Evolutionary conservation across 2,329 filamentous ascomycete species (phyloP).

Genomic region (Emmonsiellopsis sp.): DNA sequence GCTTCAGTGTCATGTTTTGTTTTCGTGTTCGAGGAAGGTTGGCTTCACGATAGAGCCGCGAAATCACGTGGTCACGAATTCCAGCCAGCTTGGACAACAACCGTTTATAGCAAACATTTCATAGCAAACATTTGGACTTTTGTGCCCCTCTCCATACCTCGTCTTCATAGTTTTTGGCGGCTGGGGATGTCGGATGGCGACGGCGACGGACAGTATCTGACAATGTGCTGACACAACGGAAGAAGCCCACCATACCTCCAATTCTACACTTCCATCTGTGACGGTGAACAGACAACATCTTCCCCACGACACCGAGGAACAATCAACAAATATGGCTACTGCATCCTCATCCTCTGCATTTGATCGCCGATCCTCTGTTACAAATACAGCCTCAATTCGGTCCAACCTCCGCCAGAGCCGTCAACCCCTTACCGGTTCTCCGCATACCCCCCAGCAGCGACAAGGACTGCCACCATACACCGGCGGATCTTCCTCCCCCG

Average conservation of each 20-base stretch:
- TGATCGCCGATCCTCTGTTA: slow-evolving; percentile 19
- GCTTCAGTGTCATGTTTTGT: background rate
- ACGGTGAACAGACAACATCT: background rate
- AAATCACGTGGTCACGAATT: background rate
- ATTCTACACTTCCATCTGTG: background rate
- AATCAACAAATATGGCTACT: slow-evolving; percentile 11
- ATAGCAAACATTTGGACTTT: background rate
- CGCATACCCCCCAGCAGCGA: slow-evolving; percentile 51
- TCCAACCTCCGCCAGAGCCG: slow-evolving; percentile 17
- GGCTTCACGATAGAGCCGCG: background rate
- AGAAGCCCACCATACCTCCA: background rate
- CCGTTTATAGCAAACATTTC: background rate
- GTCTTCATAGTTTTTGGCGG: background rate
- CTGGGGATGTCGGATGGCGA: background rate
- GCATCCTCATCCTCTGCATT: slow-evolving; percentile 16
- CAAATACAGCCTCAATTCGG: slow-evolving; percentile 9
- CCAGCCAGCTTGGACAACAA: background rate
- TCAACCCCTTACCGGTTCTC: slow-evolving; percentile 33
- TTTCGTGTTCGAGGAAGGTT: background rate
- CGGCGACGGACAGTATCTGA: background rate
- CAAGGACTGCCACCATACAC: slow-evolving; percentile 41
- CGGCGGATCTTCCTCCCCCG: slow-evolving; percentile 49
- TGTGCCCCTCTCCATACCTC: background rate
- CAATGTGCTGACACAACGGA: background rate
- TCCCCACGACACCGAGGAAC: background rate